Evolutionary conservation across 1,139 yeast species (phyloP).

Genomic region (Waltiozyma sp.): DNA sequence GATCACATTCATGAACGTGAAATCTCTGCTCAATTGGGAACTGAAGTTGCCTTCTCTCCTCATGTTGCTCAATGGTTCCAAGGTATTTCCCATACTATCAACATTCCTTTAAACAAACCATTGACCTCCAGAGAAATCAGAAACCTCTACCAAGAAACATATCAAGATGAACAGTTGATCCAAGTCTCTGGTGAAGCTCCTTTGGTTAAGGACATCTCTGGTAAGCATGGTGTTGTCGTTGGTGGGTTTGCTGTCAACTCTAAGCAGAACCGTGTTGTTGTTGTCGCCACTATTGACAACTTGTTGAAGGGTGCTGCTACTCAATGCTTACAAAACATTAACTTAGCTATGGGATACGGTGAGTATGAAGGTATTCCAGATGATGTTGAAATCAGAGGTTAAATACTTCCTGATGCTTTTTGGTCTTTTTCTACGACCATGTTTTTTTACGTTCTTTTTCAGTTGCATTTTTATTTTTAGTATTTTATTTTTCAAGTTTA

Average conservation of each 20-base stretch:
- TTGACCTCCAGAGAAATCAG: conserved; percentile 75
- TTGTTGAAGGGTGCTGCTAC: conserved; percentile 97
- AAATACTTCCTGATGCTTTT: neutral
- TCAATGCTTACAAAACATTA: conserved; percentile 92
- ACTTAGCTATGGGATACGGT: conserved; percentile 78
- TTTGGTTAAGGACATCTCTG: conserved; percentile 79
- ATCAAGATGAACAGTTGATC: conserved; percentile 77
- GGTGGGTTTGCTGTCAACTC: conserved; percentile 95
- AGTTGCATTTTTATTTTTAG: no score
- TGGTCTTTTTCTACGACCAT: no score
- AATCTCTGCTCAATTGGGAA: conserved; percentile 70
- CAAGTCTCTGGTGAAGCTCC: conserved; percentile 87
- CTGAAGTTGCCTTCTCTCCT: conserved; percentile 80
- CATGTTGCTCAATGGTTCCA: conserved; percentile 99
- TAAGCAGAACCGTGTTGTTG: conserved; percentile 79
- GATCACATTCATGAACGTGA: conserved; percentile 96
- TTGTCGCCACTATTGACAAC: conserved; percentile 92
- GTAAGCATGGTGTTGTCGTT: conserved; percentile 87
- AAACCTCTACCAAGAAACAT: conserved; percentile 78
- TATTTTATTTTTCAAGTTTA: no score
- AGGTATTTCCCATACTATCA: conserved; percentile 87
- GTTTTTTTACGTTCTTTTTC: no score
- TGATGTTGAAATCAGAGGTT: conserved; percentile 23
- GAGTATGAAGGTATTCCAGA: conserved; percentile 91
- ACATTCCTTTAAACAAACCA: conserved; percentile 70